A percentile compares a stretch with the other conserved stretches of the same genome.
Conservation (phyloP, 495 filamentous ascomycete species). For the Xylaria venustula region DNA sequence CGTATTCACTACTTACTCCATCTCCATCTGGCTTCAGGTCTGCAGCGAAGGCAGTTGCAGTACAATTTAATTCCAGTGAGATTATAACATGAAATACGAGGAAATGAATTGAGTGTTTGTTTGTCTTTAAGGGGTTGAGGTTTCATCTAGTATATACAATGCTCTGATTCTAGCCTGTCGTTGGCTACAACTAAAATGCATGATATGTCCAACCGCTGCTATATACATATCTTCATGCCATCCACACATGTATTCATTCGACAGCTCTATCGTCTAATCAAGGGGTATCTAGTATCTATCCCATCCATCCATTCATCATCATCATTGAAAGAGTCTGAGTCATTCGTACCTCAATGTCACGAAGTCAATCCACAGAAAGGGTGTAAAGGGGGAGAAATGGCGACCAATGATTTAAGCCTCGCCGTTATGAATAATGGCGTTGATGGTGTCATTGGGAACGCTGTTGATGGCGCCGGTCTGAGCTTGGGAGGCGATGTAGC, state of each 20-base stretch:
- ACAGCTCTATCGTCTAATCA: background rate
- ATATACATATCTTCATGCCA: constrained; percentile 7
- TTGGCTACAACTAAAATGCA: background rate
- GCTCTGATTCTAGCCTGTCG: background rate
- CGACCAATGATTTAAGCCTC: background rate
- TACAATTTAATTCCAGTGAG: background rate
- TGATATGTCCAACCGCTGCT: background rate
- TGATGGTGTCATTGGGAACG: constrained; percentile 43
- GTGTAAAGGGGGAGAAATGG: background rate
- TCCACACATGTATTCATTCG: background rate
- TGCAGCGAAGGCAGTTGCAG: too few species aligned
- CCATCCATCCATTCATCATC: background rate
- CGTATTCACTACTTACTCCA: too few species aligned
- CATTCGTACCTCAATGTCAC: background rate
- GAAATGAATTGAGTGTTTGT: background rate
- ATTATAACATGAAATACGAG: too few species aligned
- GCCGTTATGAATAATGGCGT: constrained; percentile 52
- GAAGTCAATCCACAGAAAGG: background rate
- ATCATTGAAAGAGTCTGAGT: background rate
- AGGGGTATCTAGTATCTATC: constrained; percentile 9
- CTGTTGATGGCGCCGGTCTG: constrained; percentile 31
- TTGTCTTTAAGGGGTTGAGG: background rate
- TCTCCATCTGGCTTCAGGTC: too few species aligned
- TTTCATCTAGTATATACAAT: constrained; percentile 8
- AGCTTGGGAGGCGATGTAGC: constrained; percentile 39